Evolutionary conservation across 2,329 filamentous ascomycete species (phyloP), one percentile per base, ranked within the genome.

Genomic region (Beauveria sp.): DNA sequence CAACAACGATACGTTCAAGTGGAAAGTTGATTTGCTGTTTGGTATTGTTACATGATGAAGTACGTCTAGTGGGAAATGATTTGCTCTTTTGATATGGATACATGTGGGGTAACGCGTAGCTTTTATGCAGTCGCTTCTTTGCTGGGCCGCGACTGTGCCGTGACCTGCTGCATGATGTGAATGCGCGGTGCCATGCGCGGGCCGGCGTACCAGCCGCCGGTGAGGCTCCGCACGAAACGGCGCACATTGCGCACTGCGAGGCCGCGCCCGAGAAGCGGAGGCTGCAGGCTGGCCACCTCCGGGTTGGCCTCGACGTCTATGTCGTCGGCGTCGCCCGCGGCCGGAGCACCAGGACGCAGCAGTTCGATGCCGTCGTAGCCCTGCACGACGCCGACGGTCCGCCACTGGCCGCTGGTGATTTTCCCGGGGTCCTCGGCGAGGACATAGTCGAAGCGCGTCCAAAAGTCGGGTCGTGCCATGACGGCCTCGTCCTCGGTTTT

Each of bases 131-230:
- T 20, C 20, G 34, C 10, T 10, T 18, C 20, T 20, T 40, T 61
- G n/a, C 31, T 31, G 1, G 40, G n/a, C 28, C 48, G 20, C 43
- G 45, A 48, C 34, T 46, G 40, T 3, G 50, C 2, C 40, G 26
- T 48, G 42, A 54, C 58, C 58, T 71, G 70, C 64, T 73, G 78
- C 69, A 86, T 68, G 20, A 87, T 76, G 65, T 78, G 72, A 49
- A 87, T 78, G 57, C 77, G 74, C 6, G 83, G 83, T 64, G 77
- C 77, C 83, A 88, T 86, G 65, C 79, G 77, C 26, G 85, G 85
- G 0, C 86, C 86, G 66, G 84, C 66, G 85, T 86, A 89, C 82
- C 84, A 87, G 0, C 86, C 86, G 2, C 84, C 79, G 0, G 83
- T 86, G 5, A 74, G 63, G 28, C 64, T 64, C 63, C 80, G 79